Conservation (phyloP, 257 asterid species). For the Ligustrum vulgare region DNA sequence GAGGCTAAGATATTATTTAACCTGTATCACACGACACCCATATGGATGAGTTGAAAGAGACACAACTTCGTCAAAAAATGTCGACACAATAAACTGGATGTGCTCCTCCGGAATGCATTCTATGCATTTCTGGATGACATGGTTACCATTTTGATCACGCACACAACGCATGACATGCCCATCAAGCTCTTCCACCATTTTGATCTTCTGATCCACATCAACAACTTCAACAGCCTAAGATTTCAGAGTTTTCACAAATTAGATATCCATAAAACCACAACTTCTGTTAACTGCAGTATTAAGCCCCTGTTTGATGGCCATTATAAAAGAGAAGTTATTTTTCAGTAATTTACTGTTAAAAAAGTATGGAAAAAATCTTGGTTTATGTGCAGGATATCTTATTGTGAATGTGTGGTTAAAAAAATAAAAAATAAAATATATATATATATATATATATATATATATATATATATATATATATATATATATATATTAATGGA, state of each 20-base stretch:
- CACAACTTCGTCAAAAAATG: constrained; percentile 87
- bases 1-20: constrained; percentile 20
- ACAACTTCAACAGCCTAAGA: constrained; percentile 91
- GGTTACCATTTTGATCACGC: constrained; percentile 97
- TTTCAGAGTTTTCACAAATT: constrained; percentile 15
- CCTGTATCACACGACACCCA: constrained; percentile 99
- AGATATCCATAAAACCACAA: constrained; percentile 8
- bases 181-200: constrained; percentile 93
- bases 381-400: too few relatives aligned
- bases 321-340: too few relatives aligned
- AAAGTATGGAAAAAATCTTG: too few relatives aligned
- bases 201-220: constrained; percentile 84
- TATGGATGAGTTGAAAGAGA: constrained; percentile 93
- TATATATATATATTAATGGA: too few relatives aligned
- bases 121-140: constrained; percentile 91
- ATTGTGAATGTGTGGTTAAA: too few relatives aligned
- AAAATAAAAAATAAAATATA: too few relatives aligned
- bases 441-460: too few relatives aligned
- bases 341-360: too few relatives aligned
- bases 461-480: too few relatives aligned
- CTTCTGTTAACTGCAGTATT: background rate
- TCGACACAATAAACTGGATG: constrained; percentile 71
- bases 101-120: constrained; percentile 91
- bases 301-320: too few relatives aligned
- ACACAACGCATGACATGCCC: constrained; percentile 95